phyloP scores from a whole-genome alignment of 2,329 filamentous ascomycete species.

The Fusarium anguioides region DNA sequence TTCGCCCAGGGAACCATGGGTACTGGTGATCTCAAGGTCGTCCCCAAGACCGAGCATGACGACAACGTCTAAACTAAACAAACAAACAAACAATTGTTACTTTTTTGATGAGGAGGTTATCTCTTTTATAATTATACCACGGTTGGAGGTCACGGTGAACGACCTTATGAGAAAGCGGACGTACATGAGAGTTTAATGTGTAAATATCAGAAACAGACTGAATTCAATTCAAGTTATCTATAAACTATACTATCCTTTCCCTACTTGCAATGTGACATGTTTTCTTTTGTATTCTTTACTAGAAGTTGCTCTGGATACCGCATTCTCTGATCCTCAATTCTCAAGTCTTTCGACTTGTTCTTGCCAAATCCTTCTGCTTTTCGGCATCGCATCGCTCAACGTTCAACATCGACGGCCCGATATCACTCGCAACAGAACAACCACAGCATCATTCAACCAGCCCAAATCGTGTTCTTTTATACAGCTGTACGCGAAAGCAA shows the following conservation, averaged over 20 bases:
- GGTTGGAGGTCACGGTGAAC: neutral
- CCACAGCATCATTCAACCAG: too few species aligned
- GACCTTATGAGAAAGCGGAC: constrained; percentile 1
- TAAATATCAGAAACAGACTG: constrained; percentile 41
- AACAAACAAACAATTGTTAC: neutral
- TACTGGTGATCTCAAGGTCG: constrained; percentile 43
- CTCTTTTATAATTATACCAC: constrained; percentile 23
- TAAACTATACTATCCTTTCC: neutral
- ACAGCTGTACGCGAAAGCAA: too few species aligned
- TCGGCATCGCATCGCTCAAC: too few species aligned
- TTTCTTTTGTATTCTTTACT: neutral
- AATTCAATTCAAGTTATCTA: constrained; percentile 19
- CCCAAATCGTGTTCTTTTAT: too few species aligned
- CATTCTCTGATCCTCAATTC: neutral
- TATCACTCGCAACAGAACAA: too few species aligned
- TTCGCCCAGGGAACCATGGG: constrained; percentile 66
- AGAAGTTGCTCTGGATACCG: neutral
- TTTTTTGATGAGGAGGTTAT: constrained; percentile 11
- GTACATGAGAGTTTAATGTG: constrained; percentile 38
- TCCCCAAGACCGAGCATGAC: constrained; percentile 48
- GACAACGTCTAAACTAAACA: constrained; percentile 44
- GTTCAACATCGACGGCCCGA: too few species aligned
- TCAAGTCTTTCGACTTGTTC: too few species aligned
- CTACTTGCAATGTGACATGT: neutral
- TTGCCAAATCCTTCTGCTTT: neutral